Evolutionary conservation across 441 rosid species (phyloP).

Genomic region (Pelargonium myrrhifolium): DNA sequence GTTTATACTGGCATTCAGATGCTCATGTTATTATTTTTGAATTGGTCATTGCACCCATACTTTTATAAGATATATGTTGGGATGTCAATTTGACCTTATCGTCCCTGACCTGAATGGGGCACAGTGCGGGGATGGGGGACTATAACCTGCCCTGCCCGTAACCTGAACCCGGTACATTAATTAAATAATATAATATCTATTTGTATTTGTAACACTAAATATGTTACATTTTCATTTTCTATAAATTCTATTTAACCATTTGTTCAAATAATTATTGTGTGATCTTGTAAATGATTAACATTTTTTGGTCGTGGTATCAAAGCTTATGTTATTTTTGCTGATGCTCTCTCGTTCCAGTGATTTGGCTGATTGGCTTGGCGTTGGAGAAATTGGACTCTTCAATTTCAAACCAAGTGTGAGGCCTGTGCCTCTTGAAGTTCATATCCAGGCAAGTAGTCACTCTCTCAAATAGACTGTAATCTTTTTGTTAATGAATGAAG

Average conservation of each 20-base stretch:
- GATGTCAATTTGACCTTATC: too few relatives aligned
- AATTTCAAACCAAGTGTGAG: conserved; percentile 99
- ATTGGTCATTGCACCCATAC: not conserved
- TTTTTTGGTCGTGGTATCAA: too few relatives aligned
- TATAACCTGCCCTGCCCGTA: too few relatives aligned
- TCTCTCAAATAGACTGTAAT: not conserved
- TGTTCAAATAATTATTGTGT: too few relatives aligned
- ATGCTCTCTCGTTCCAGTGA: conserved; percentile 43
- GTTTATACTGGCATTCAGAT: not conserved
- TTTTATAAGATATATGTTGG: not conserved
- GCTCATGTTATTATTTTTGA: not conserved
- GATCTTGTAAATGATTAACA: too few relatives aligned
- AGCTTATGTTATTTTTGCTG: not conserved
- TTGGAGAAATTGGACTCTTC: conserved; percentile 88
- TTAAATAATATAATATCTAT: too few relatives aligned
- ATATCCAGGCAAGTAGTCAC: conserved; percentile 78
- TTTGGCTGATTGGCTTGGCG: conserved; percentile 99
- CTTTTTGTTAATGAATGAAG: not conserved
- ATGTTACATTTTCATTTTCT: too few relatives aligned
- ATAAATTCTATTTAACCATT: too few relatives aligned
- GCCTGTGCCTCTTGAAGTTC: conserved; percentile 99
- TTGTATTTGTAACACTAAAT: too few relatives aligned
- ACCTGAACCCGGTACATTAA: too few relatives aligned
- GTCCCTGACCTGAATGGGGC: too few relatives aligned
- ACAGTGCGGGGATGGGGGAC: too few relatives aligned